Evolutionary conservation across 345 rosid species (phyloP), one percentile per base, ranked within the genome.

Genomic region (Citrus reticulata): DNA sequence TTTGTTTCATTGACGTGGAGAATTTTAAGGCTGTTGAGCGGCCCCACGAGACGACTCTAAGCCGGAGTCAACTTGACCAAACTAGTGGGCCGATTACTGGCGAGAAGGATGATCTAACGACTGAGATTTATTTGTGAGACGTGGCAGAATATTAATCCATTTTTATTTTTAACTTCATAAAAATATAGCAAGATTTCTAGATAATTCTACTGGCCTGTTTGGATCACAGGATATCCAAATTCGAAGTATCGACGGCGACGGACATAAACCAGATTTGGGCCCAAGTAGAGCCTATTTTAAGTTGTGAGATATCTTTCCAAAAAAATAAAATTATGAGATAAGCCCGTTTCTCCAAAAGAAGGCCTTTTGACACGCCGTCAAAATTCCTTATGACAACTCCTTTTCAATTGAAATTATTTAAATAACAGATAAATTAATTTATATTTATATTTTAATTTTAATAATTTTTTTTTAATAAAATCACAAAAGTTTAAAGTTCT

Each of bases 1-100:
- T 2, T 29, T 77, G 63, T 58, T 32, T 13, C 9, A 27, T 84
- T 57, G 91, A 91, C 94, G 94, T 91, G 92, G 92, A 84, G 82
- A 75, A 72, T 4, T 16, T 29, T 2, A 1, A 37, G 68, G 3
- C 40, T 20, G 16, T 11, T n/a, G 67, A 62, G 2, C 70, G 82
- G 83, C 63, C 84, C 90, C 80, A 70, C 73, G n/a, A 9, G 61
- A 37, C 11, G 83, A 81, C 78, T 70, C 40, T 22, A 11, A 17
- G 71, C 27, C 25, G 0, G 68, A 75, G 85, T 67, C 49, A 32
- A 51, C 68, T 76, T 71, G 79, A 73, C 86, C 72, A 14, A 58
- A 66, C 22, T 1, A 73, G 77, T 49, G 73, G 79, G 71, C 69
- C 11, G 2, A 35, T 29, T 14, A 2, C 35, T 77, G 70, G 66